A percentile compares a stretch with the other conserved stretches of the same genome.
Conservation (phyloP, 148 eudicot genomes). For the Chenopodium berlandieri region DNA sequence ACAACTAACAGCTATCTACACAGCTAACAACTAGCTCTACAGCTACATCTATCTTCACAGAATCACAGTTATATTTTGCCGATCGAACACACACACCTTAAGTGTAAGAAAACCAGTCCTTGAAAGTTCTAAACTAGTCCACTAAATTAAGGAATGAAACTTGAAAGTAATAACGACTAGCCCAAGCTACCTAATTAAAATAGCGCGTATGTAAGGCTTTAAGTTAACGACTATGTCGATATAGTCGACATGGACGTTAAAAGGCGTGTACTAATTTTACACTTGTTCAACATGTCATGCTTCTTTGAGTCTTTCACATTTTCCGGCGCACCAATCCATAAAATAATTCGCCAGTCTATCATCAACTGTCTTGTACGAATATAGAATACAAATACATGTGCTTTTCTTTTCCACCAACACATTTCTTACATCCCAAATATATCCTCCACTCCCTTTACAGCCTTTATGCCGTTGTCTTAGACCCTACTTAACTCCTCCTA, state of each 20-base stretch:
- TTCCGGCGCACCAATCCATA: not conserved
- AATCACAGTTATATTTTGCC: no score
- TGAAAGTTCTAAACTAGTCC: no score
- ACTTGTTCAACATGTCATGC: not conserved
- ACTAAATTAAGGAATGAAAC: no score
- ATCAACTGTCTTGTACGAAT: not conserved
- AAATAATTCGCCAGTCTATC: not conserved
- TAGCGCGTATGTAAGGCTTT: no score
- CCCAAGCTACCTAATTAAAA: no score
- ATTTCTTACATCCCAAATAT: not conserved
- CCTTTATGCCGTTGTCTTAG: not conserved
- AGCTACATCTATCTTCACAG: no score
- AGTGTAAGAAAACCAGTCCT: no score
- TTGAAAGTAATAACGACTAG: no score
- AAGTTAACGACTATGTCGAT: not conserved
- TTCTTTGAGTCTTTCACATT: no score
- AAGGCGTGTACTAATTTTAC: not conserved
- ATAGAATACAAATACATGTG: not conserved
- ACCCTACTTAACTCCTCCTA: not conserved
- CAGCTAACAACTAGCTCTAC: no score
- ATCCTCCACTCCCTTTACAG: not conserved
- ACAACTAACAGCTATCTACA: no score
- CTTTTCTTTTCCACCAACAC: not conserved
- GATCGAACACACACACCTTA: no score
- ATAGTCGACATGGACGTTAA: not conserved